Conservation (phyloP, 2,329 filamentous ascomycete species). For the Aspergillus intermedius region DNA sequence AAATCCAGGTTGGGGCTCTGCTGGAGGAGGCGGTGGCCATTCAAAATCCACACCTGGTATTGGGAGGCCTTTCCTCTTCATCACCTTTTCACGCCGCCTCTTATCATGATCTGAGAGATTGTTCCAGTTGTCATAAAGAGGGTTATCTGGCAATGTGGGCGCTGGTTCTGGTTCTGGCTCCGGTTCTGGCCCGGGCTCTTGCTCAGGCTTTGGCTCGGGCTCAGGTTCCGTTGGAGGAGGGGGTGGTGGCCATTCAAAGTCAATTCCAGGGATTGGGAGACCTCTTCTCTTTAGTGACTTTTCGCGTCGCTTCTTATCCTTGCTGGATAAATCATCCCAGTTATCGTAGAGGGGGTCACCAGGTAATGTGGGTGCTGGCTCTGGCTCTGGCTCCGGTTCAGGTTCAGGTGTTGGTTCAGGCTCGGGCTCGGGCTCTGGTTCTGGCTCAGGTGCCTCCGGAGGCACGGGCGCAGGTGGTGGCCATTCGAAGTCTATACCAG, state of each 20-base stretch:
- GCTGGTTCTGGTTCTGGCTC: constrained; percentile 13
- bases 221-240: constrained; percentile 9
- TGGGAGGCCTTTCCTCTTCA: constrained; percentile 23
- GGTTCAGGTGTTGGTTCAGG: constrained; percentile 1
- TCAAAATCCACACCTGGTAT: constrained; percentile 26
- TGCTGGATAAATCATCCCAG: constrained; percentile 8
- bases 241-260: too few relatives aligned
- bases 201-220: constrained; percentile 16
- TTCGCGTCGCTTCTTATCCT: constrained; percentile 15
- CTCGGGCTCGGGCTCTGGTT: too few relatives aligned
- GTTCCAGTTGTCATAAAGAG: constrained; percentile 30
- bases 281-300: constrained; percentile 11
- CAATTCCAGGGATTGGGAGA: constrained; percentile 8
- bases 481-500: neutral
- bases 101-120: constrained; percentile 36
- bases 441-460: too few relatives aligned
- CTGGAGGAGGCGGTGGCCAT: constrained; percentile 17
- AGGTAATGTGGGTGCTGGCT: constrained; percentile 1
- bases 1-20: constrained; percentile 10
- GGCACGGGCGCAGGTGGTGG: too few relatives aligned
- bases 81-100: constrained; percentile 36
- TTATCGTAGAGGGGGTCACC: constrained; percentile 13
- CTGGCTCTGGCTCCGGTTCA: neutral
- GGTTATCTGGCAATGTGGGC: constrained; percentile 29
- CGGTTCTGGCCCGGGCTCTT: constrained; percentile 26